These are phyloP conservation scores for Coffea canephora DNA, from an alignment of 257 asterid genomes.

Conservation along the genomic window DNA sequence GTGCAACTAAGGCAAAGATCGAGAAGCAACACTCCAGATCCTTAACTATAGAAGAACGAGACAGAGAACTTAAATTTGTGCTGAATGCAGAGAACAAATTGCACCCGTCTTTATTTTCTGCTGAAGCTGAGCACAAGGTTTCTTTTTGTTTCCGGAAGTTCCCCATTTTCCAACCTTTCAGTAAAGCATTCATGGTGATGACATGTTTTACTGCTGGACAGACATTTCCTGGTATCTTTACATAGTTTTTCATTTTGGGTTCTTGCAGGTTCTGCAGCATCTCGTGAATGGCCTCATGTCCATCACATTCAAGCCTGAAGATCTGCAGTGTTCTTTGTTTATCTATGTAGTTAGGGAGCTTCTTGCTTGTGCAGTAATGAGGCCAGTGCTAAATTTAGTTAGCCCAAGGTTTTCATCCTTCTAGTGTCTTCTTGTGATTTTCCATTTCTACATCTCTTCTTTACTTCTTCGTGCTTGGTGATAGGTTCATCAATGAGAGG, in stretches of 20 bases:
- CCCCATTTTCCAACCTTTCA: background rate
- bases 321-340: constrained; percentile 81
- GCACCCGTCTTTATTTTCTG: constrained; percentile 90
- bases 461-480: constrained; percentile 35
- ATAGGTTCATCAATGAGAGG: constrained; percentile 94
- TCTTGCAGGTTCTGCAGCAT: constrained; percentile 93
- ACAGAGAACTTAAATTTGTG: constrained; percentile 57
- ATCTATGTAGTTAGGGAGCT: constrained; percentile 77
- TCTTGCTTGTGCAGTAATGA: constrained; percentile 85
- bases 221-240: background rate
- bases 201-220: constrained; percentile 1
- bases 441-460: constrained; percentile 16
- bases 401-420: constrained; percentile 65
- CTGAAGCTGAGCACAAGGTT: constrained; percentile 99
- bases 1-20: constrained; percentile 59
- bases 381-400: constrained; percentile 90
- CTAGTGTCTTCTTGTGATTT: constrained; percentile 23
- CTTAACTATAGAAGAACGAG: constrained; percentile 70
- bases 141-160: constrained; percentile 13
- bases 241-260: constrained; percentile 22
- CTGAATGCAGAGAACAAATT: constrained; percentile 82
- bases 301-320: constrained; percentile 69
- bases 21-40: constrained; percentile 50
- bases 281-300: constrained; percentile 82
- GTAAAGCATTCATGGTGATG: background rate